Evolutionary conservation across 257 asterid genomes (phyloP).

Genomic region (Salvia miltiorrhiza): DNA sequence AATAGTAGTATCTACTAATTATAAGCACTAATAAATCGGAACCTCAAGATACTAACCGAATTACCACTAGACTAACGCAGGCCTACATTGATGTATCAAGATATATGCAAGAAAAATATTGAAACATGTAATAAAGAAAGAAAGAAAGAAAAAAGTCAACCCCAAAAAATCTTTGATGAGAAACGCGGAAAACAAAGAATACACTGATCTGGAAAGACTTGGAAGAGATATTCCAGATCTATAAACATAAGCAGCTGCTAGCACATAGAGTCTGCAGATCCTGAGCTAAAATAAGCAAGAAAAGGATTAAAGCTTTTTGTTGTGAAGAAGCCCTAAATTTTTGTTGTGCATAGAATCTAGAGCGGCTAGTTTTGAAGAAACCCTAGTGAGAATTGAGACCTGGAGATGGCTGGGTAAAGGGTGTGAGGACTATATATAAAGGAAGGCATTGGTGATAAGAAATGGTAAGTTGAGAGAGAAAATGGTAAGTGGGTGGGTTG

Average conservation of each 20-base stretch:
- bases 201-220: neutral
- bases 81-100: neutral
- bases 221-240: slow-evolving; percentile 3
- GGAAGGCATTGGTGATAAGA: slow-evolving; percentile 29
- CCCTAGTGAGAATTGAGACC: slow-evolving; percentile 24
- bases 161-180: neutral
- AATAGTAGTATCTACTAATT: too few species aligned
- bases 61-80: too few species aligned
- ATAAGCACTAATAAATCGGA: neutral
- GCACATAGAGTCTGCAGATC: neutral
- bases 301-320: neutral
- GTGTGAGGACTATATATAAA: slow-evolving; percentile 33
- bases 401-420: slow-evolving; percentile 2
- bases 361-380: slow-evolving; percentile 1
- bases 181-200: neutral
- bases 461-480: slow-evolving; percentile 26
- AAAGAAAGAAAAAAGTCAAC: neutral
- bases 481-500: slow-evolving; percentile 8
- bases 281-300: neutral
- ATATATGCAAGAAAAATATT: neutral
- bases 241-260: neutral
- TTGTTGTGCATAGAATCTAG: neutral
- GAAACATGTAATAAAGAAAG: neutral
- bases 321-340: neutral
- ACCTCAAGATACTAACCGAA: too few species aligned